Percentiles rank a stretch among this genome's conserved stretches.
phyloP scores from a whole-genome alignment of 2,329 filamentous ascomycete genomes.

The Coniochaeta sp. region DNA sequence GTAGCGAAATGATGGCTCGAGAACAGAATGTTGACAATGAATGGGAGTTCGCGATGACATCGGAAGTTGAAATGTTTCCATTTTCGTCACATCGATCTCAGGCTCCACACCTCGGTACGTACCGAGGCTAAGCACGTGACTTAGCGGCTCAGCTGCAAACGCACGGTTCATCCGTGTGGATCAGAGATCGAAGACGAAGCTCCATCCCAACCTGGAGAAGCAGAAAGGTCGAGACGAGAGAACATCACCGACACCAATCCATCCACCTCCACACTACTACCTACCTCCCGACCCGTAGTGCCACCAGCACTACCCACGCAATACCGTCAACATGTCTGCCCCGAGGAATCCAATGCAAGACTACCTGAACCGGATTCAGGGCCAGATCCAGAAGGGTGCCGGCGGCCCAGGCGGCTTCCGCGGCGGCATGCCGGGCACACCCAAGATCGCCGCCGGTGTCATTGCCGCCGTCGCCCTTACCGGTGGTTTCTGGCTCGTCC shows the following conservation, averaged over 20 bases:
- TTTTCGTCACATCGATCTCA: neutral
- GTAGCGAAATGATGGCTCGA: no score
- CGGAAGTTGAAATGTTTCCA: neutral
- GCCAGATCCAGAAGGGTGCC: slow-evolving; percentile 35
- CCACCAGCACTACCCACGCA: slow-evolving; percentile 4
- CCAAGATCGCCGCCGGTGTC: slow-evolving; percentile 31
- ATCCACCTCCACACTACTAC: no score
- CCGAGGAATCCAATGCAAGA: slow-evolving; percentile 37
- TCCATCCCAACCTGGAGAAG: neutral
- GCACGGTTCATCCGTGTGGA: neutral
- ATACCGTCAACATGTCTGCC: slow-evolving; percentile 22
- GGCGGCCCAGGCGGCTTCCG: slow-evolving; percentile 30
- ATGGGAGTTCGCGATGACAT: neutral
- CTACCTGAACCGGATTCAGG: slow-evolving; percentile 41
- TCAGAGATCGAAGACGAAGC: neutral
- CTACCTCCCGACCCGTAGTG: slow-evolving; percentile 1
- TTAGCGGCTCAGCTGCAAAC: neutral
- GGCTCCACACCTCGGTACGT: neutral
- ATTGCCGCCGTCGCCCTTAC: slow-evolving; percentile 35
- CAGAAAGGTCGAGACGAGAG: neutral
- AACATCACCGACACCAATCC: neutral
- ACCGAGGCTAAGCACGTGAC: neutral
- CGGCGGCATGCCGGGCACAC: slow-evolving; percentile 34
- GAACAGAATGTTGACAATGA: no score
- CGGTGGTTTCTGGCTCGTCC: slow-evolving; percentile 43